Evolutionary conservation across 108 stramenopile species (phyloP), one percentile per base, ranked within the genome.

Genomic region (Nitzschia palea): DNA sequence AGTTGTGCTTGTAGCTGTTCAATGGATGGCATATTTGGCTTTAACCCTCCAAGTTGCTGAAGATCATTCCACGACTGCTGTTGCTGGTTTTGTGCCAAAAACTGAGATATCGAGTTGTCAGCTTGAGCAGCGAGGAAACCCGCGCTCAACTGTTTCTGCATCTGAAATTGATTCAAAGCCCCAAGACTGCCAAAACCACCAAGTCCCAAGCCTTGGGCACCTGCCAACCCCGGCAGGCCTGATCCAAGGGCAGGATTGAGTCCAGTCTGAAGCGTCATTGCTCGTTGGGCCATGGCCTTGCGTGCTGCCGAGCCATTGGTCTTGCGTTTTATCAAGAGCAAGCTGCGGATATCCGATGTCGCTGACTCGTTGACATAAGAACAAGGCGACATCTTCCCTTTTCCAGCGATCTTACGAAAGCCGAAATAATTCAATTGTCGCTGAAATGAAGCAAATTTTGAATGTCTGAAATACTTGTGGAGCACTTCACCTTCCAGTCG

Each of bases 331-430:
- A 95, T 95, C 56, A 82, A 69, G 30, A 95, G 74, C 23, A 95
- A 81, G 58, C 87, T 89, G 28, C 89, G 78, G 37, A 95, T 82
- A 77, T 95, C 94, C 10, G 80, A 74, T 4, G 84, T 95, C 45
- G 91, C 90, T 25, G 82, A 71, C 44, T 92, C 90, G 64, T 95
- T 95, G 63, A 95, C 89, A 70, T 95, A 95, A 5, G 91, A 93
- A 67, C 94, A 95, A 15, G 94, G 91, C 10, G 86, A 82, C 94
- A 95, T 95, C 65, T 95, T 95, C 9, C 94, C 94, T 68, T 95
- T 95, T 17, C 94, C 94, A 14, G 91, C 91, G 48, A 95, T 91
- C 60, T 95, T 95, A 4, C 94, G 76, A 59, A 95, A 95, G 26
- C 94, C 94, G 65, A 95, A 95, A 75, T 95, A 95, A 67, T 91